Base-by-base conservation (phyloP, 2,329 filamentous ascomycete species). In the Pseudonectria foliicola region DNA sequence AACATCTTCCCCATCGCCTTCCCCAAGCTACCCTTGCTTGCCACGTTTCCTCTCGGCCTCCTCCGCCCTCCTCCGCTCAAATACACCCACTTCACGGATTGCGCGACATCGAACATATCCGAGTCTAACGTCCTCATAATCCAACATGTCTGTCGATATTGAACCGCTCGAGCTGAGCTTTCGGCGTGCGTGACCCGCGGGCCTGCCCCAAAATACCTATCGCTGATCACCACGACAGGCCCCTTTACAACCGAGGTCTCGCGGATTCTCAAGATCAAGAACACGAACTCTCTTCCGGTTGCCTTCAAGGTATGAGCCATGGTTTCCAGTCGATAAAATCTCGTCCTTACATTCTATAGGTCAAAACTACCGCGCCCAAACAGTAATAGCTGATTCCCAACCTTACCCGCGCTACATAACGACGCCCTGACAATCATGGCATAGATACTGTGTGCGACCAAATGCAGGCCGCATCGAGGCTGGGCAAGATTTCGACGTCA, bases 361-460 rank as follows among this genome's bases (percentile, higher is more conserved):
- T 98, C 64, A 98, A 98, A 80, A 98, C 92, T 31, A 98, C 92
- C 44, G 92, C 92, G 32, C 92, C 92, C 24, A 96, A 96, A 69
- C 92, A 96, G 90, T 98, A 85, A 44, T n/a, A 21, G 40, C 31
- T 24, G 30, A n/a, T 40, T 38, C 47, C 41, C 42, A 33, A 42
- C 36, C 50, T 42, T 26, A 24, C 42, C 25, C 32, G 34, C 25
- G 33, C 29, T 12, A 27, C 33, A 37, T 33, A 37, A 27, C 35
- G 37, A 38, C 34, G 43, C 40, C 38, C 39, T 46, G 30, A 43
- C 37, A 31, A 46, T 40, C 34, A 54, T 21, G 34, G n/a, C 18
- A 21, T 36, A 95, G 90, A 72, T 98, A 98, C 69, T 96, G 92
- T 62, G 90, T 96, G 39, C 82, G 92, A 54, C 90, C 92, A 38